These are phyloP conservation scores for Heliamphora pulchella DNA, from an alignment of 179 eudicot genomes.

Conservation along the genomic window DNA sequence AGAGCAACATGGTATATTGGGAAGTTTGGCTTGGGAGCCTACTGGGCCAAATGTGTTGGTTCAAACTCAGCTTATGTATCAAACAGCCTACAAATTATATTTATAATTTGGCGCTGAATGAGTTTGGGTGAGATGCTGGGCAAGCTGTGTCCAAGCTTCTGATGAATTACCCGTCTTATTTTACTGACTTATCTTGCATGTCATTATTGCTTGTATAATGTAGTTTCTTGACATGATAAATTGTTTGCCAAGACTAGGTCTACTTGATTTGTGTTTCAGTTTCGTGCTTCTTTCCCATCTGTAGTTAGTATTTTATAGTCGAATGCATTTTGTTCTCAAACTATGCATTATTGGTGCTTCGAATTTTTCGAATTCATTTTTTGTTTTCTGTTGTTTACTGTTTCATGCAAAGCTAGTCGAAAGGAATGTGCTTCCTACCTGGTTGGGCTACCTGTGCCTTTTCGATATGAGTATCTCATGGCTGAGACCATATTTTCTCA, in stretches of 20 bases:
- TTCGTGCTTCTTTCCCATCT: neutral
- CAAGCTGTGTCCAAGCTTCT: neutral
- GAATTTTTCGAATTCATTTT: slow-evolving; percentile 18
- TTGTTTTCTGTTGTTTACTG: slow-evolving; percentile 25
- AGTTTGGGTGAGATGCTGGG: neutral
- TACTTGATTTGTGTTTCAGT: neutral
- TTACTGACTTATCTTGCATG: neutral
- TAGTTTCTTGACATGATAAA: neutral
- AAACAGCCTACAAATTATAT: neutral
- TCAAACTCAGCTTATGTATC: neutral
- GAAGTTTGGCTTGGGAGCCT: neutral
- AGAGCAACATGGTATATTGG: no score
- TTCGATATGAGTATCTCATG: slow-evolving; percentile 93
- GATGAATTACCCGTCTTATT: neutral
- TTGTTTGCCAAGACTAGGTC: neutral
- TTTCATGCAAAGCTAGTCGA: slow-evolving; percentile 91
- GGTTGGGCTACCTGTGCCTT: slow-evolving; percentile 93
- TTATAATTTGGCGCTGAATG: neutral
- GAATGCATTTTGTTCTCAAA: neutral
- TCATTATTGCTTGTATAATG: neutral
- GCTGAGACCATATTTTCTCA: slow-evolving; percentile 98
- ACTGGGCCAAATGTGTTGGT: neutral
- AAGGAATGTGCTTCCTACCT: slow-evolving; percentile 97
- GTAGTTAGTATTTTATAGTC: neutral
- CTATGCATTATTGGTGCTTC: neutral